Conservation (phyloP, 495 filamentous ascomycete genomes). For the Cercophora samala region DNA sequence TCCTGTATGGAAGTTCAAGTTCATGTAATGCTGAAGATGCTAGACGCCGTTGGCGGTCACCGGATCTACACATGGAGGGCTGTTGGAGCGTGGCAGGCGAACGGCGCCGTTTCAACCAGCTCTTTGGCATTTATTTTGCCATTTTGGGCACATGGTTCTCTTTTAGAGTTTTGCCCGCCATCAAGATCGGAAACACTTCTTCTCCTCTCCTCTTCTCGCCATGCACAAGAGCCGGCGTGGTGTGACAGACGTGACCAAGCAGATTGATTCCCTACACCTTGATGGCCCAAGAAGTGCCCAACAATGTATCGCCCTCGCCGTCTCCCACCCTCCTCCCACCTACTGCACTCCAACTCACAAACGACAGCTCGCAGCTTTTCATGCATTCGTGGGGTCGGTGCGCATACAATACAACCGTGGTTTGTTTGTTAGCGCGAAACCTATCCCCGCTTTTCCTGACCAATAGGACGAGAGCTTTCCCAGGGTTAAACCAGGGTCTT, state of each 20-base stretch:
- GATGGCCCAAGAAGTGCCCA: conserved; percentile 6
- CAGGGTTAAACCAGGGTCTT: too few relatives aligned
- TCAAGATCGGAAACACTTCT: background rate
- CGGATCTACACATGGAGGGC: background rate
- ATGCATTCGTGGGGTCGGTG: background rate
- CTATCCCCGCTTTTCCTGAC: too few relatives aligned
- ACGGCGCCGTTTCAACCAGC: conserved; percentile 6
- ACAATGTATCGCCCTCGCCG: too few relatives aligned
- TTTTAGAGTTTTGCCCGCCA: too few relatives aligned
- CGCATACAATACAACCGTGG: too few relatives aligned
- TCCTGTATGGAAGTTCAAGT: background rate
- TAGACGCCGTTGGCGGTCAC: background rate
- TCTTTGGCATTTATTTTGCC: background rate
- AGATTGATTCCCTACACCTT: background rate
- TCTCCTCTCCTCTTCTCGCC: background rate
- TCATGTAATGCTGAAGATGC: conserved; percentile 2
- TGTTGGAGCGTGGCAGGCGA: background rate
- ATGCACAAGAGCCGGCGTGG: background rate
- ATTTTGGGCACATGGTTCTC: background rate
- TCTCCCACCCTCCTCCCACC: background rate
- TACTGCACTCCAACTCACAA: background rate
- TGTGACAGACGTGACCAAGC: background rate
- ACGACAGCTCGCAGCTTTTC: background rate
- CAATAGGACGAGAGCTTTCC: too few relatives aligned
- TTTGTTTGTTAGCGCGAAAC: too few relatives aligned